Evolutionary conservation across 2,329 filamentous ascomycete species (phyloP).

Genomic region (Huntiella savannae): DNA sequence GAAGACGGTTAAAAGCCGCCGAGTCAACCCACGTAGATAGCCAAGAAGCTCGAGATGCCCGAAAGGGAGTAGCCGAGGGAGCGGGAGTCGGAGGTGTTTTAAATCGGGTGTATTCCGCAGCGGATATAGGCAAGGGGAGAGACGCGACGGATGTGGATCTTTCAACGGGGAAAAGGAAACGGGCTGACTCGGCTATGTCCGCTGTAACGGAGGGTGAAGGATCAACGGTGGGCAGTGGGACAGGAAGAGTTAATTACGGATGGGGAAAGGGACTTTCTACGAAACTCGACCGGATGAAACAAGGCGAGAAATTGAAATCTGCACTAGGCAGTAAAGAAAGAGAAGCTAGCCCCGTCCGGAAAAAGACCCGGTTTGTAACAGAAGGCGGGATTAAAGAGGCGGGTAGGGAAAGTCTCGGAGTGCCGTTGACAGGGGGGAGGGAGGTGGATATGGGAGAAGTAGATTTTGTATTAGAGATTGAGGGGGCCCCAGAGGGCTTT

Average conservation of each 20-base stretch:
- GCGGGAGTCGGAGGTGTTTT: constrained; percentile 13
- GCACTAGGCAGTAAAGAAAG: constrained; percentile 14
- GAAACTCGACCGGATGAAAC: constrained; percentile 42
- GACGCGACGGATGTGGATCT: constrained; percentile 31
- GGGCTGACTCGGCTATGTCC: constrained; percentile 29
- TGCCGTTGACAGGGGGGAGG: constrained; percentile 12
- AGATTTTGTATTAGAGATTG: constrained; percentile 11
- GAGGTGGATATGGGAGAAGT: constrained; percentile 5
- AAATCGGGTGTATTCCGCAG: constrained; percentile 15
- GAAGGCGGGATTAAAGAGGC: constrained; percentile 61
- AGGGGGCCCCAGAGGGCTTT: constrained; percentile 10
- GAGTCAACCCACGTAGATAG: constrained; percentile 11
- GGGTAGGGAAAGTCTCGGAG: constrained; percentile 49
- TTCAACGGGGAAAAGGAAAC: constrained; percentile 42
- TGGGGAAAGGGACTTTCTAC: constrained; percentile 37
- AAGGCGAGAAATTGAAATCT: constrained; percentile 31
- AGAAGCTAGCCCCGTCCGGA: constrained; percentile 32
- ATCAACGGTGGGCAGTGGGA: constrained; percentile 15
- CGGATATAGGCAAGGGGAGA: constrained; percentile 22
- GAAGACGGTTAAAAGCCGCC: background rate
- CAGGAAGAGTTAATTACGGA: constrained; percentile 21
- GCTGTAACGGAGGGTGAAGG: constrained; percentile 14
- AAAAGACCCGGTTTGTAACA: constrained; percentile 66
- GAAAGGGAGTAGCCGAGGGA: background rate
- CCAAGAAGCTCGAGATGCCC: background rate